Evolutionary conservation across 2,329 filamentous ascomycete genomes (phyloP), one percentile per base, ranked within the genome.

Genomic region (Paraconiothyrium brasiliense): DNA sequence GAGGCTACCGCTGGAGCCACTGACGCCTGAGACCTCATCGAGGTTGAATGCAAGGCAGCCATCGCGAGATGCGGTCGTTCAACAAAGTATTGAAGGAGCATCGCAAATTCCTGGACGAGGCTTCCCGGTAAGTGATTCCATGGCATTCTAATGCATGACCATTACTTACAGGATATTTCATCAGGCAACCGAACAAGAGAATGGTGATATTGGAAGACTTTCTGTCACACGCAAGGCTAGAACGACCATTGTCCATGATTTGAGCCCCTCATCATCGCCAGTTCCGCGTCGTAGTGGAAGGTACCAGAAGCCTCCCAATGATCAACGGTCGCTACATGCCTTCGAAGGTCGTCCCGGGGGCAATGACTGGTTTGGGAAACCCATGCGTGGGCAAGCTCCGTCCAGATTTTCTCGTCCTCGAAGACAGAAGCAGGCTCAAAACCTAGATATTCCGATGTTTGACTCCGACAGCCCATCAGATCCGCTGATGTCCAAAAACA

Each of bases 281-380:
- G 27, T 52, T 49, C 52, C 60, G 30, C 56, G 41, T 39, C 60
- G 37, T 10, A 56, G 9, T 11, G 57, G 58, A 27, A 48, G 37
- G 2, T 66, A 61, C 4, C 61, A 49, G 24, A 54, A 47, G n/a
- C 9, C 44, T 9, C 22, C 47, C 22, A 52, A 62, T 20, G 75
- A 76, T 49, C 76, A 71, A 44, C 69, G 76, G 2, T 78, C 77
- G 54, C 62, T 71, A 5, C 66, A 68, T 30, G 50, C 35, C 14
- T n/a, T 41, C 24, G 75, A 73, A 30, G 49, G 68, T 27, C 60
- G 55, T 44, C 35, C 50, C 11, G 46, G 46, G 5, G 50, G 65
- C n/a, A 66, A 70, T 14, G 61, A 54, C 9, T 73, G 71, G 67
- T 71, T 74, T 30, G 64, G 71, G 11, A 63, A 69, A 22, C 59